phyloP scores from a whole-genome alignment of 495 filamentous ascomycete species.

The Hypoxylon subgilvum region DNA sequence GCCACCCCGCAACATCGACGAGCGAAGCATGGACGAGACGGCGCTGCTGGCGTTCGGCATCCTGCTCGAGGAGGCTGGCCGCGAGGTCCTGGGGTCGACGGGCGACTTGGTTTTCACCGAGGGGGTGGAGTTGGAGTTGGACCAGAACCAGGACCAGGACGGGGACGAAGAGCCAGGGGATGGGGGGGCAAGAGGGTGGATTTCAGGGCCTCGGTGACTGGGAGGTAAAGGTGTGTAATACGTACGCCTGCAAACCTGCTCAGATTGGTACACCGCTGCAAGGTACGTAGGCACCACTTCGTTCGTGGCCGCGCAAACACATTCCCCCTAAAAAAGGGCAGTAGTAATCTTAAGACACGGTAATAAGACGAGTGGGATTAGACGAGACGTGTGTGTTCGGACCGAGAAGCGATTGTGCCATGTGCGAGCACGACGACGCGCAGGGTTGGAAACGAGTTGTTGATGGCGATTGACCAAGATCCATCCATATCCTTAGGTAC shows the following conservation, averaged over 20 bases:
- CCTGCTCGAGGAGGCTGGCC: conserved; percentile 76
- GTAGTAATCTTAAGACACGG: no score
- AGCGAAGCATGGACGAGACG: conserved; percentile 81
- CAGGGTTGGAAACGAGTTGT: background rate
- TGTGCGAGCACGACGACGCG: no score
- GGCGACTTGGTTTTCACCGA: conserved; percentile 81
- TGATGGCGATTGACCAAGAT: conserved; percentile 11
- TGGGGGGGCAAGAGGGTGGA: conserved; percentile 17
- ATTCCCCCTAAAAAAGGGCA: no score
- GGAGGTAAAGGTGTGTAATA: no score
- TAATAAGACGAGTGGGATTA: no score
- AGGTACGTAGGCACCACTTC: no score
- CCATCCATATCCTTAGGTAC: no score
- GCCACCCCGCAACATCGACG: conserved; percentile 53
- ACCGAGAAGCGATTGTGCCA: background rate
- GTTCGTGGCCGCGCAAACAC: conserved; percentile 16
- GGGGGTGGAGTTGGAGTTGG: conserved; percentile 46
- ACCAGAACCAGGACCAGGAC: background rate
- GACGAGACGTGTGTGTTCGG: no score
- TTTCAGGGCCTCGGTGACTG: conserved; percentile 20
- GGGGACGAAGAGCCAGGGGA: conserved; percentile 21
- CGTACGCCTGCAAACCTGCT: no score
- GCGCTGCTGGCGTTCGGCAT: conserved; percentile 82
- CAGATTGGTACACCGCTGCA: no score
- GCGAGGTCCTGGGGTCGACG: conserved; percentile 66